A percentile compares a stretch with the other conserved stretches of the same genome.
phyloP scores from a whole-genome alignment of 495 filamentous ascomycete genomes.

The Neurospora intermedia region DNA sequence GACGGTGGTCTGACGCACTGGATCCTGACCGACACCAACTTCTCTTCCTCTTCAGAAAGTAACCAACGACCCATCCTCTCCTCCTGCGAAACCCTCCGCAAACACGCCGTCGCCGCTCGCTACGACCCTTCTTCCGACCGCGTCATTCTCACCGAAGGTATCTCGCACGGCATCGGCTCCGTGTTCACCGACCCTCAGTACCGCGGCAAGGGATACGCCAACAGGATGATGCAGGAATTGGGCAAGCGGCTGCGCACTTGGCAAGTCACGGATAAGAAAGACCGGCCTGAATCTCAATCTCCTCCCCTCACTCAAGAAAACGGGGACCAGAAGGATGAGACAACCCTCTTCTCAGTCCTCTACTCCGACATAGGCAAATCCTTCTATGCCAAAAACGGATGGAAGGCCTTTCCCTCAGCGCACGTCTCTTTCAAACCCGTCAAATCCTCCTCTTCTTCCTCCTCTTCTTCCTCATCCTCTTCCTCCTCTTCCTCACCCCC shows the following conservation, averaged over 20 bases:
- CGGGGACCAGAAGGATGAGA: constrained; percentile 15
- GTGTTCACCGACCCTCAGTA: constrained; percentile 71
- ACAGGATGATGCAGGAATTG: constrained; percentile 46
- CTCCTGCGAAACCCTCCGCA: constrained; percentile 75
- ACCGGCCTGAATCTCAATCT: background rate
- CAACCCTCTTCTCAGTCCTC: constrained; percentile 54
- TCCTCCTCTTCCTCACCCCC: constrained; percentile 9
- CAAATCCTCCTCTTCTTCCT: background rate
- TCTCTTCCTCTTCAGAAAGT: background rate
- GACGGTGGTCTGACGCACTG: constrained; percentile 74
- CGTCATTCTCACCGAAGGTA: constrained; percentile 46
- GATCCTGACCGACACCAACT: constrained; percentile 57
- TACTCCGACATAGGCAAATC: constrained; percentile 92
- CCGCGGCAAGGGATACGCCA: constrained; percentile 69
- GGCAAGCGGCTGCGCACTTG: constrained; percentile 23
- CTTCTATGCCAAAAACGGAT: constrained; percentile 80
- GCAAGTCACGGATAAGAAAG: constrained; percentile 13
- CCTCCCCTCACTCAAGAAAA: background rate
- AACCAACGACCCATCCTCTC: constrained; percentile 52
- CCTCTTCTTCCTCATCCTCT: constrained; percentile 4
- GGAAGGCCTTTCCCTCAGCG: constrained; percentile 59
- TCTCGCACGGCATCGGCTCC: constrained; percentile 74
- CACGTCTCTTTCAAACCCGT: constrained; percentile 53
- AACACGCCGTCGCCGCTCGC: constrained; percentile 45
- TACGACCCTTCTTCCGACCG: constrained; percentile 7